Evolutionary conservation across 371 early-diverging fungal species (phyloP).

Genomic region (Batkoa obscura): DNA sequence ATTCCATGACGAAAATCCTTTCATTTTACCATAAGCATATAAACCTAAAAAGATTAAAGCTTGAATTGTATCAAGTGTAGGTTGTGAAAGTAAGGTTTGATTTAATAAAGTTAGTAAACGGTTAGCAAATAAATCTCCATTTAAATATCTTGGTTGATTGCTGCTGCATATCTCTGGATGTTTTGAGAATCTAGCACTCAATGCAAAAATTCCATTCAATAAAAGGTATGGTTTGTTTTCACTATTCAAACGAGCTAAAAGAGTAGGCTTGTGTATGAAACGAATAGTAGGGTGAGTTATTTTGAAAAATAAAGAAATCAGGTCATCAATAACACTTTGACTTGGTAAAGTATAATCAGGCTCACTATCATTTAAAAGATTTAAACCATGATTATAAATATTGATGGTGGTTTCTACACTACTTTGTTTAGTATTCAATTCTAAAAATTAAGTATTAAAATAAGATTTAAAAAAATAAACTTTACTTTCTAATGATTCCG

Average conservation of each 20-base stretch:
- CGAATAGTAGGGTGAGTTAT: neutral
- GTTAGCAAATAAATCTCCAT: neutral
- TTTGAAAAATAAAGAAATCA: neutral
- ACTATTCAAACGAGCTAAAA: neutral
- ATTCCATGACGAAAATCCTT: slow-evolving; percentile 4
- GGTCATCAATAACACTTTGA: neutral
- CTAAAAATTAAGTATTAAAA: too few species aligned
- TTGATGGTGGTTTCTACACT: neutral
- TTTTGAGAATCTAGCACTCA: slow-evolving; percentile 12
- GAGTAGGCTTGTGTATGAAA: neutral
- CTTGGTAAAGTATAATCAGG: slow-evolving; percentile 3
- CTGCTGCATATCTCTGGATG: neutral
- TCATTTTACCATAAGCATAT: slow-evolving; percentile 6
- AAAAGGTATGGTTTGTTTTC: neutral
- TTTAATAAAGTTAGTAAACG: neutral
- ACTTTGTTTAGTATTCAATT: neutral
- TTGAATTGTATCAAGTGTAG: slow-evolving; percentile 4
- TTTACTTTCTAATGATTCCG: neutral
- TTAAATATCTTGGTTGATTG: neutral
- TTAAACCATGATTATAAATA: neutral
- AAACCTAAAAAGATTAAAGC: slow-evolving; percentile 4
- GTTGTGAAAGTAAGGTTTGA: neutral
- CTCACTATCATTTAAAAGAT: neutral
- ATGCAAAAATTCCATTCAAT: neutral
- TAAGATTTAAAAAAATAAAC: neutral